phyloP scores from a whole-genome alignment of 495 filamentous ascomycete species.

The Letharia columbiana region DNA sequence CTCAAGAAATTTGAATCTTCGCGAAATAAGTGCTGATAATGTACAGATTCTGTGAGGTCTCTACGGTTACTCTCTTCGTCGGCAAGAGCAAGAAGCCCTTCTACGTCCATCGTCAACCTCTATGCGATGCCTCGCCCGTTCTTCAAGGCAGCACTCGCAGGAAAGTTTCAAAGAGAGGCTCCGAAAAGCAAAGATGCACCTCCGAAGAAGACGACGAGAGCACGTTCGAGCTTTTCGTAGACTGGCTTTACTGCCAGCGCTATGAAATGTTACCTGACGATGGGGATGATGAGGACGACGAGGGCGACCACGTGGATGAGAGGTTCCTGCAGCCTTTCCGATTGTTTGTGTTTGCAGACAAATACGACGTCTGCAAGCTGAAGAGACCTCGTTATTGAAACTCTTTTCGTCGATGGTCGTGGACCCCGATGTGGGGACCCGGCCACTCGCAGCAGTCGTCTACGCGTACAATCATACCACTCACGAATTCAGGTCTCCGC shows the following conservation, averaged over 20 bases:
- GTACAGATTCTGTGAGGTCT: background rate
- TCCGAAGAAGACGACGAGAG: slow-evolving; percentile 16
- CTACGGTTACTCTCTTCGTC: background rate
- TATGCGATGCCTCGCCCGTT: background rate
- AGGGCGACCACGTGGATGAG: too few species aligned
- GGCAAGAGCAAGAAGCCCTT: background rate
- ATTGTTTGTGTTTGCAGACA: slow-evolving; percentile 8
- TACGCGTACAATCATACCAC: background rate
- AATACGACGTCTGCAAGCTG: background rate
- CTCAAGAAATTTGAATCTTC: background rate
- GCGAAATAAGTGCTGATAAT: background rate
- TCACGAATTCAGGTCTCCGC: background rate
- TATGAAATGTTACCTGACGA: background rate
- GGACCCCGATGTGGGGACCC: too few species aligned
- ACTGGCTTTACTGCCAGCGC: slow-evolving; percentile 13
- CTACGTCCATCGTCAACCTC: background rate
- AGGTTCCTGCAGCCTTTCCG: background rate
- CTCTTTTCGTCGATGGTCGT: background rate
- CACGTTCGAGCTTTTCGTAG: slow-evolving; percentile 12
- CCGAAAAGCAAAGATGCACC: too few species aligned
- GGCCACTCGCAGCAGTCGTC: background rate
- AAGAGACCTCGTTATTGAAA: background rate
- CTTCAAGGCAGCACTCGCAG: slow-evolving; percentile 13
- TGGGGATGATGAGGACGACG: too few species aligned
- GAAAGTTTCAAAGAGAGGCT: slow-evolving; percentile 14